Evolutionary conservation across 805 yeast species (phyloP), one percentile per base, ranked within the genome.

Genomic region (Cyberlindnera petersonii): DNA sequence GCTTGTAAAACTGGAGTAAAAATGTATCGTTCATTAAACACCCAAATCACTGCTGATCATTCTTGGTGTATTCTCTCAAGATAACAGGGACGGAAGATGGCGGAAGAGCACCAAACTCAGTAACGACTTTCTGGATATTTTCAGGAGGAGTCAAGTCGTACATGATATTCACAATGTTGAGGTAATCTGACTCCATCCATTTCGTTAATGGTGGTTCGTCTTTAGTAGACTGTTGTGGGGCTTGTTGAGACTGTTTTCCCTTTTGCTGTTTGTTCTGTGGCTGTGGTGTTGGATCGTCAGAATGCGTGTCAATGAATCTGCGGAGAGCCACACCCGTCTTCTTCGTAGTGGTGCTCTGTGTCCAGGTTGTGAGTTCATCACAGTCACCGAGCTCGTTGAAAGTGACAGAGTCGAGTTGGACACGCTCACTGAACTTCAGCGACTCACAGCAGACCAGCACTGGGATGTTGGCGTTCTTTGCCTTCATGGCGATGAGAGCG

Each of bases 31-130:
- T 24, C 27, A 24, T 24, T 24, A 24, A 24, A n/a, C n/a, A n/a
- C n/a, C n/a, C n/a, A n/a, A n/a, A 17, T 28, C n/a, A 37, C 33
- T 31, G 31, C 28, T 32, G 32, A 11, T 34, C 26, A 28, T 26
- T 31, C 35, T 39, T 39, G 39, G 87, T 86, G 63, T 91, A 93
- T 63, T 93, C 98, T 64, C 98, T 77, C 53, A 93, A 68, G 45
- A 93, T 86, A 34, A 93, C 98, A 20, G 98, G 98, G 42, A 93
- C 98, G 2, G 98, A 87, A n/a, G 95, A 84, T 30, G 98, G 96
- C 9, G 98, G 98, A 50, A 93, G 71, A 3, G 95, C 86, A 21
- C 98, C 98, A 48, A 91, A 78, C 61, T 93, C 98, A 2, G 98
- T 93, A 39, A 93, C 87, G 43, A 93, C 87, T 66, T 93, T 93